Evolutionary conservation across 2,329 filamentous ascomycete species (phyloP), one percentile per base, ranked within the genome.

Genomic region (Celoporthe dispersa): DNA sequence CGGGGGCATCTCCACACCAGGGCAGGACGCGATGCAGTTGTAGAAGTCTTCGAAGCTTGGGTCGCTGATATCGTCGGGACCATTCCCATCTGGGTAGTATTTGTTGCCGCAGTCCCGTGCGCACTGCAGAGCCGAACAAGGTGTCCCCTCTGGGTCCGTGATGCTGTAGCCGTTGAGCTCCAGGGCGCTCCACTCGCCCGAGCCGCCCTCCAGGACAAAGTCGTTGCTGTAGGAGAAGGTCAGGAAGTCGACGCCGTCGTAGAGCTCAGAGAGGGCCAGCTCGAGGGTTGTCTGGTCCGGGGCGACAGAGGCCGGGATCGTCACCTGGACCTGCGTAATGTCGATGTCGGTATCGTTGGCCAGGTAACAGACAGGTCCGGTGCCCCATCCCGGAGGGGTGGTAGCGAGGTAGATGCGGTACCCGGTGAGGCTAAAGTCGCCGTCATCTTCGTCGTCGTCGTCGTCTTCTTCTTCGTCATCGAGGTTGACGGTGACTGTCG

Each of bases 381-480:
- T 71, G 16, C 72, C 75, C 69, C 71, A 75, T 59, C 77, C 77
- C 8, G 77, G 72, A 14, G 78, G 74, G 1, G 75, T 74, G 25
- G 76, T 77, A 28, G 77, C 76, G 31, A 80, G 77, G 70, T 78
- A 80, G 63, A 80, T 73, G 60, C 78, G 73, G 73, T 77, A 80
- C 44, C 73, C 68, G 55, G 67, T 61, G 37, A 64, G 73, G 41
- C 73, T 71, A 41, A 73, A 70, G 66, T 75, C 75, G 63, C 70
- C 70, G 64, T 76, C 78, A 22, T 39, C 28, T 19, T 60, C 55
- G 25, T 41, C 35, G 48, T 74, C 71, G 66, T 76, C 75, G 65
- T 71, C 55, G 19, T 41, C 35, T 5, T 44, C 37, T 22, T 35
- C 44, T 31, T 37, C 53, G 6, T 69, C 63, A n/a, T 55, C 64